Evolutionary conservation across 768 basidiomycete species (phyloP), one percentile per base, ranked within the genome.

Genomic region (Austroboletus eburneus): DNA sequence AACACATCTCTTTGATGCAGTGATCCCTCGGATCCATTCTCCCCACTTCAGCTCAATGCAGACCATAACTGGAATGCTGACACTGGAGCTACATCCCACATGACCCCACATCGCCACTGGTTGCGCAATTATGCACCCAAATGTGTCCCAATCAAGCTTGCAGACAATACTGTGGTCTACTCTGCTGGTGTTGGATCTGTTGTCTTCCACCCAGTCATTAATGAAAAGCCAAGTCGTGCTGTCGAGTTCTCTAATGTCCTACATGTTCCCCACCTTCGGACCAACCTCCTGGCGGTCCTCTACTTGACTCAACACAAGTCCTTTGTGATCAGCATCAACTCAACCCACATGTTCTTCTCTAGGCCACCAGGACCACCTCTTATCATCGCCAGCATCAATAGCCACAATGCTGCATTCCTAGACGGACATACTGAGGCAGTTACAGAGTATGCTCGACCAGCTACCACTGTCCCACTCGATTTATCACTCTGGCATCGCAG

Each of bases 401-500:
- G 33, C 17, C 33, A 51, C 49, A 48, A 54, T 30, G 50, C 55
- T 7, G 56, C 49, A 2, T 52, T 65, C 29, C 34, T 64, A n/a
- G 58, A 63, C 21, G 54, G 59, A 1, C 18, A 4, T 1, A 58
- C 56, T n/a, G 37, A 43, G n/a, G 29, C 49, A 16, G 8, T 50
- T 2, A 39, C 10, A 0, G 41, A 53, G 8, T 46, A 23, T 48
- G 55, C 27, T 6, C 47, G 1, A 13, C 20, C 51, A 21, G 41
- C 50, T 0, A 35, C 39, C 1, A 58, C 54, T 14, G 4, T 49
- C 0, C 46, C 49, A n/a, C 49, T 56, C 1, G 42, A 58, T 8
- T 18, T 54, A 6, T 36, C 49, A 0, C 51, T 66, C 16, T 63
- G 54, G 58, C 57, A 64, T 50, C 30, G 27, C 27, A 27, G 27